Evolutionary conservation across 192 early-diverging fungal genomes (phyloP).

Genomic region (Podila verticillata): DNA sequence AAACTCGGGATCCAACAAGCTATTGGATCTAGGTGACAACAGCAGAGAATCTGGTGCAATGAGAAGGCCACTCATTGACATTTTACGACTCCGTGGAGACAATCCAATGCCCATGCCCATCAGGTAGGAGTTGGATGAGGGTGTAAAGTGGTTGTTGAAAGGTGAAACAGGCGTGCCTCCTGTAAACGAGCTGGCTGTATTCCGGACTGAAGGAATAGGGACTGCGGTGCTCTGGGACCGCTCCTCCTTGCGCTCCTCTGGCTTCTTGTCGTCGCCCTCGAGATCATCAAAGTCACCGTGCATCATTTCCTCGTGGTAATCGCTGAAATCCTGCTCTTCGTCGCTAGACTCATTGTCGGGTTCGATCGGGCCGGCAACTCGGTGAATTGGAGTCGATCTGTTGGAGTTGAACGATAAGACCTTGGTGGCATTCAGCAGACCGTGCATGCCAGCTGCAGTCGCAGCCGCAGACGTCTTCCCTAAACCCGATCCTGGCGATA

Average conservation of each 20-base stretch:
- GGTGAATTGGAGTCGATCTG: constrained; percentile 22
- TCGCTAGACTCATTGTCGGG: constrained; percentile 40
- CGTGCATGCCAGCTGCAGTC: constrained; percentile 38
- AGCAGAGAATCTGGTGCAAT: constrained; percentile 44
- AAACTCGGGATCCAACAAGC: constrained; percentile 44
- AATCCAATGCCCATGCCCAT: constrained; percentile 31
- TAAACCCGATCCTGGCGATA: constrained; percentile 17
- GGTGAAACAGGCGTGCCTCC: constrained; percentile 40
- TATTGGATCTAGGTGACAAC: constrained; percentile 39
- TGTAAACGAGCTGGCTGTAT: constrained; percentile 14
- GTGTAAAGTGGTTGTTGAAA: constrained; percentile 35
- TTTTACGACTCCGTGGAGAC: constrained; percentile 45
- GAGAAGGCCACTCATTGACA: constrained; percentile 48
- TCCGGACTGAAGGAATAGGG: constrained; percentile 38
- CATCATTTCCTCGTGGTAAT: constrained; percentile 71
- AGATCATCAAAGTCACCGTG: constrained; percentile 57
- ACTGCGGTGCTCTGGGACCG: constrained; percentile 38
- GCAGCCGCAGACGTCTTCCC: constrained; percentile 1
- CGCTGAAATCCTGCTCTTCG: constrained; percentile 58
- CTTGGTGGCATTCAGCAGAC: constrained; percentile 42
- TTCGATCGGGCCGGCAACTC: neutral
- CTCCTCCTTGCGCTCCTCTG: neutral
- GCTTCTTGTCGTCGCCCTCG: constrained; percentile 28
- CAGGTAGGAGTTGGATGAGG: constrained; percentile 36
- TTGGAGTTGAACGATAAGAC: constrained; percentile 43